phyloP scores from a whole-genome alignment of 345 rosid genomes.

The Eucalyptus lansdowneana region DNA sequence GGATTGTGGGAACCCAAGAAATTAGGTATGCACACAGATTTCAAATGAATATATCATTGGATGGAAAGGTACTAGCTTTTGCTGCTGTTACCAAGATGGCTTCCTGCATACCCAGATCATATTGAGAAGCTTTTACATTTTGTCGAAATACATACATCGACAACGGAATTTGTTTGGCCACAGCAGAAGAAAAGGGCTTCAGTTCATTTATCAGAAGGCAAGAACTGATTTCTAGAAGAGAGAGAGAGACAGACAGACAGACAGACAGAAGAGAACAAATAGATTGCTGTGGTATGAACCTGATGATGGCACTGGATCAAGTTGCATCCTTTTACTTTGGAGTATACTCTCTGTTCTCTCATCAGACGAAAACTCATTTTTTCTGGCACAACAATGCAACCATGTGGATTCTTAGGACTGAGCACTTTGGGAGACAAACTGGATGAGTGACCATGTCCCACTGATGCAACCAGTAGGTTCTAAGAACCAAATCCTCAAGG shows the following conservation, averaged over 20 bases:
- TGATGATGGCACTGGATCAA: background rate
- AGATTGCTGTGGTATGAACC: background rate
- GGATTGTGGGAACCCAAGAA: background rate
- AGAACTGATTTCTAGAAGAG: background rate
- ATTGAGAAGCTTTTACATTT: background rate
- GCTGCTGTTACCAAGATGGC: background rate
- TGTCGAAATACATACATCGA: fast-evolving
- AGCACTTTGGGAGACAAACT: background rate
- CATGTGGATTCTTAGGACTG: background rate
- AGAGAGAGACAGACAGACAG: background rate
- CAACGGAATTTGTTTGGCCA: background rate
- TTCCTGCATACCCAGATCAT: background rate
- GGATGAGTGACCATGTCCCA: background rate
- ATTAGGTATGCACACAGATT: background rate
- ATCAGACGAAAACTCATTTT: background rate
- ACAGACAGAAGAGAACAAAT: background rate
- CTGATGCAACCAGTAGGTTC: background rate
- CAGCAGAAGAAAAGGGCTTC: background rate
- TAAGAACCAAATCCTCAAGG: background rate
- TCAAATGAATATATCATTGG: background rate
- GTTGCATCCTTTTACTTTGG: background rate
- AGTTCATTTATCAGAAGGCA: background rate
- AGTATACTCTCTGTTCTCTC: background rate
- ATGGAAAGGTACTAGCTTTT: background rate
- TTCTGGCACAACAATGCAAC: background rate